Percentiles rank a stretch among this genome's conserved stretches.
Conservation (phyloP, 176 grass and related monocot species). For the Melocanna baccifera region DNA sequence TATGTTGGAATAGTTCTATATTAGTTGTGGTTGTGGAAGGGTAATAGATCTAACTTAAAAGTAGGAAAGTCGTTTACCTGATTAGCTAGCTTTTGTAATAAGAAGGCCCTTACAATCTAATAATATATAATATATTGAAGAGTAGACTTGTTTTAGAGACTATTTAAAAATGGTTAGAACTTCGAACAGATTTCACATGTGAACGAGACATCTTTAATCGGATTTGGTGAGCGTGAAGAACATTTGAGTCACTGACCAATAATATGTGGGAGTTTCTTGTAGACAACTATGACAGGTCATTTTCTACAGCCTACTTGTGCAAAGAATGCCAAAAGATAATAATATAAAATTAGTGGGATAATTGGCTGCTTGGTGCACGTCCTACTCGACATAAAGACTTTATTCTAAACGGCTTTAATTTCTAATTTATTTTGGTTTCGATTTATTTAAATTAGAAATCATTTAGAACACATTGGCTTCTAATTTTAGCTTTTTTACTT, state of each 20-base stretch:
- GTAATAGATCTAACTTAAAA: too few relatives aligned
- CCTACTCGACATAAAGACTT: slow-evolving; percentile 16
- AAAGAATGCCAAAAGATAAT: slow-evolving; percentile 25
- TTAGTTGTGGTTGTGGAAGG: too few relatives aligned
- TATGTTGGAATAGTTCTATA: too few relatives aligned
- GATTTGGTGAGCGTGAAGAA: slow-evolving; percentile 3
- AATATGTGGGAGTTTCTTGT: slow-evolving; percentile 12
- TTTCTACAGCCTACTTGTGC: slow-evolving; percentile 24
- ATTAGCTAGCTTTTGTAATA: too few relatives aligned
- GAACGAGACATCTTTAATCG: slow-evolving; percentile 20
- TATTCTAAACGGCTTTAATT: too few relatives aligned
- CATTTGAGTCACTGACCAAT: background rate
- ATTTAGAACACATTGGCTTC: too few relatives aligned
- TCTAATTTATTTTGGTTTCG: too few relatives aligned
- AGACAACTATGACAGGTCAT: slow-evolving; percentile 13
- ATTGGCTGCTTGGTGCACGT: slow-evolving; percentile 14
- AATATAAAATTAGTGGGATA: background rate
- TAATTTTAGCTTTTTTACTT: too few relatives aligned
- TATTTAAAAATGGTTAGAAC: background rate
- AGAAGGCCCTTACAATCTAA: too few relatives aligned
- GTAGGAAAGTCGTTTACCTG: too few relatives aligned
- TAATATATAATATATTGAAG: background rate
- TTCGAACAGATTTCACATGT: background rate
- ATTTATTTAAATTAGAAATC: too few relatives aligned
- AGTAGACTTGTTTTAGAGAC: background rate